Conservation (phyloP, 2,329 filamentous ascomycete genomes). For the Plectosphaerella cucumerina region DNA sequence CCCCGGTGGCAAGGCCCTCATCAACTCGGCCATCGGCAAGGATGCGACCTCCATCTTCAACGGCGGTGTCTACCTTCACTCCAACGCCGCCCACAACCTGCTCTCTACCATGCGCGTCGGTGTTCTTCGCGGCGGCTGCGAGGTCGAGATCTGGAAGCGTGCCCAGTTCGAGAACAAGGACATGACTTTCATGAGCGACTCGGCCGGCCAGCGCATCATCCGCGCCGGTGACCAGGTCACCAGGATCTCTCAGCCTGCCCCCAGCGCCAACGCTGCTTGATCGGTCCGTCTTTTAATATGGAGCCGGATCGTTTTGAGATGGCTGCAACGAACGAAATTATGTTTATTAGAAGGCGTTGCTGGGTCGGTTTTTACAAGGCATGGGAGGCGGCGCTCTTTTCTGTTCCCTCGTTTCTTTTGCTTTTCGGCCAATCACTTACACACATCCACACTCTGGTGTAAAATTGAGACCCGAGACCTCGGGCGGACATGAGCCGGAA, state of each 20-base stretch:
- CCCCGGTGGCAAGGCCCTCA: constrained; percentile 86
- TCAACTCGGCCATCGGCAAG: constrained; percentile 77
- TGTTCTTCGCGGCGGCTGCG: constrained; percentile 80
- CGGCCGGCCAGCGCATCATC: constrained; percentile 74
- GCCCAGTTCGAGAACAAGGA: constrained; percentile 82
- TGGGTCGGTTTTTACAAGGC: not conserved
- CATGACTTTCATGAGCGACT: constrained; percentile 74
- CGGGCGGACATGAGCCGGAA: too few relatives aligned
- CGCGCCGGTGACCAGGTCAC: constrained; percentile 84
- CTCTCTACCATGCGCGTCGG: constrained; percentile 85
- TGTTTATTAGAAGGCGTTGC: not conserved
- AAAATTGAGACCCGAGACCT: too few relatives aligned
- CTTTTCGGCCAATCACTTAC: too few relatives aligned
- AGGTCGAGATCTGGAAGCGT: constrained; percentile 92
- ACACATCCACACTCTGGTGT: too few relatives aligned
- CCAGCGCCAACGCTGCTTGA: constrained; percentile 79
- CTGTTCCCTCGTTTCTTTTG: not conserved
- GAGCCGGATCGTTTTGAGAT: not conserved
- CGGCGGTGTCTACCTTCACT: constrained; percentile 85
- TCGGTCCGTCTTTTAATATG: not conserved
- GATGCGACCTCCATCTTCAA: constrained; percentile 90
- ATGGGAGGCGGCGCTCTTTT: not conserved
- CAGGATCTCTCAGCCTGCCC: constrained; percentile 73
- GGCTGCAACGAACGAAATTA: not conserved
- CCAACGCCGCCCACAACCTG: constrained; percentile 85